phyloP scores from a whole-genome alignment of 805 yeast species.

The Wickerhamomyces sydowiorum region DNA sequence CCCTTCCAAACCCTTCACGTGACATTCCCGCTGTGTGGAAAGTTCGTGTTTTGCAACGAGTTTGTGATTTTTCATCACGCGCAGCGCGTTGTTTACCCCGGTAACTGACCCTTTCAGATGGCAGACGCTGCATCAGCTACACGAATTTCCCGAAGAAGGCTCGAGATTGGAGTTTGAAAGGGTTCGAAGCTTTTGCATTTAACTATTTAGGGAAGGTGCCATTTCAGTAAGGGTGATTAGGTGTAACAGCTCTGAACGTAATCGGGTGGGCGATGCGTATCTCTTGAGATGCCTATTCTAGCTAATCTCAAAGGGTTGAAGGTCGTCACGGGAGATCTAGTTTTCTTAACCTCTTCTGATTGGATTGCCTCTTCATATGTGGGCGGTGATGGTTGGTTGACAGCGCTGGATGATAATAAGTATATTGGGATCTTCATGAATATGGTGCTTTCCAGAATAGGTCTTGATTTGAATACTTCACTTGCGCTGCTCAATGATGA shows the following conservation, averaged over 20 bases:
- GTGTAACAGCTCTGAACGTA: no score
- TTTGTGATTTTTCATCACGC: neutral
- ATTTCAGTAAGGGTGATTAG: no score
- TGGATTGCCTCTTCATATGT: neutral
- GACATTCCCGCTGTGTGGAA: neutral
- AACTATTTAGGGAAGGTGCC: no score
- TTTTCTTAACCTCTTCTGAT: neutral
- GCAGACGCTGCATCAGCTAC: no score
- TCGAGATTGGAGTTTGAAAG: no score
- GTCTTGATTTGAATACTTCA: neutral
- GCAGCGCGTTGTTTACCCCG: neutral
- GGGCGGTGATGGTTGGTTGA: neutral
- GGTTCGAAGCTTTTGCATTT: no score
- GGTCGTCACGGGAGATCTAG: neutral
- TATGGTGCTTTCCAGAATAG: neutral
- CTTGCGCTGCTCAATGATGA: neutral
- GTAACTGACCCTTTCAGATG: no score
- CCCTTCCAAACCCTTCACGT: neutral
- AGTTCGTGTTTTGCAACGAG: neutral
- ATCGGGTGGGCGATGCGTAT: neutral
- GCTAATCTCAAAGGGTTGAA: neutral
- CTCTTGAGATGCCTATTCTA: neutral
- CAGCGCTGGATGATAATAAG: neutral
- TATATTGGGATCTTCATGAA: neutral
- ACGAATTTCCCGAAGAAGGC: no score